These are phyloP conservation scores for Hygrophoropsis aurantiaca DNA, from an alignment of 768 basidiomycete genomes.

Conservation along the genomic window DNA sequence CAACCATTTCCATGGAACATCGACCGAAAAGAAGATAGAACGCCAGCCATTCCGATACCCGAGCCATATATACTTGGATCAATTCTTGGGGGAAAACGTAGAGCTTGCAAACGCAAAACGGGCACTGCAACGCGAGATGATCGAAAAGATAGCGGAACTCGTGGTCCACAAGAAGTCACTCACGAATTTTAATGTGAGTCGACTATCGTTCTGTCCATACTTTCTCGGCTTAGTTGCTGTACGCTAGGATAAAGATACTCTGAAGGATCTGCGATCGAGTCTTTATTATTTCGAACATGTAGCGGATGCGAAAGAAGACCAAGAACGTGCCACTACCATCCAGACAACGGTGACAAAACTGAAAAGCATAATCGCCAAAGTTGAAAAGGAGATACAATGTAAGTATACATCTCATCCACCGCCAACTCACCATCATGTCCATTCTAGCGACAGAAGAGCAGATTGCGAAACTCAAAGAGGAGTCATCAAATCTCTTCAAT, in stretches of 20 bases:
- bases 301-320: slow-evolving; percentile 47
- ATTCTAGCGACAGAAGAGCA: slow-evolving; percentile 55
- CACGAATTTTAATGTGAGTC: slow-evolving; percentile 57
- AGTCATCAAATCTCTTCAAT: slow-evolving; percentile 50
- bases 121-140: slow-evolving; percentile 36
- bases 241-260: slow-evolving; percentile 57
- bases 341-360: slow-evolving; percentile 49
- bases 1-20: slow-evolving; percentile 15
- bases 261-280: slow-evolving; percentile 59
- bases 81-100: slow-evolving; percentile 62
- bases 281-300: slow-evolving; percentile 74
- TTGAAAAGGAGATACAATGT: slow-evolving; percentile 61
- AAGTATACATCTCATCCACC: slow-evolving; percentile 6
- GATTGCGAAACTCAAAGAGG: slow-evolving; percentile 43
- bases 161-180: slow-evolving; percentile 45
- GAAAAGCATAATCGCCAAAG: slow-evolving; percentile 46
- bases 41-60: slow-evolving; percentile 56
- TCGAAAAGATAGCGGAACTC: slow-evolving; percentile 49
- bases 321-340: slow-evolving; percentile 44
- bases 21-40: slow-evolving; percentile 18
- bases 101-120: slow-evolving; percentile 39
- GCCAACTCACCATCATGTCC: neutral
- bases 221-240: neutral
- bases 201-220: slow-evolving; percentile 1
- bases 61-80: slow-evolving; percentile 67